These are phyloP conservation scores for Tuber indicum DNA, from an alignment of 495 filamentous ascomycete genomes.

Conservation along the genomic window DNA sequence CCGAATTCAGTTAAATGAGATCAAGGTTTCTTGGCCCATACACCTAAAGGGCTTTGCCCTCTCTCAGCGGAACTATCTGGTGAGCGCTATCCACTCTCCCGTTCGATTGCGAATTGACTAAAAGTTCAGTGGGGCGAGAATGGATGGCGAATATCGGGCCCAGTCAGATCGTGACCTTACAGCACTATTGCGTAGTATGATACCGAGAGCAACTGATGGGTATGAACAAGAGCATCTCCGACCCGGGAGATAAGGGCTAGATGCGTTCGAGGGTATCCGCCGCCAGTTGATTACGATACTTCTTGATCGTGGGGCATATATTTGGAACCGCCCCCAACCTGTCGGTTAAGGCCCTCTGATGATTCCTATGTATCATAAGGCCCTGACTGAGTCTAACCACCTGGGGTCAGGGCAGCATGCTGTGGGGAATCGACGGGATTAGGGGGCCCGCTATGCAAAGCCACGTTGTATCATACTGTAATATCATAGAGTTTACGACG, in stretches of 20 bases:
- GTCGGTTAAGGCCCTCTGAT: background rate
- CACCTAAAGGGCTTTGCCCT: background rate
- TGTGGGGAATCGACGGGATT: too few species aligned
- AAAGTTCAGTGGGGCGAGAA: background rate
- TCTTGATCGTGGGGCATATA: too few species aligned
- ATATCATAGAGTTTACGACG: background rate
- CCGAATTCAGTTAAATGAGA: background rate
- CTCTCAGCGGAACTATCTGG: background rate
- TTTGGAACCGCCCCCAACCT: background rate
- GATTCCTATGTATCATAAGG: background rate
- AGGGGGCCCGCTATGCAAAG: too few species aligned
- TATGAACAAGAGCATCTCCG: background rate
- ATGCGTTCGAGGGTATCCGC: background rate
- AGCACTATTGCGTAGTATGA: background rate
- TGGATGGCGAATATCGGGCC: background rate
- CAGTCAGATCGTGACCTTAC: background rate
- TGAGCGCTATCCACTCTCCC: background rate
- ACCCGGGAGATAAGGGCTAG: too few species aligned
- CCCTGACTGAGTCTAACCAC: too few species aligned
- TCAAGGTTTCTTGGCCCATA: too few species aligned
- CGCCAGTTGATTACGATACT: background rate
- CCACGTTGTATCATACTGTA: too few species aligned
- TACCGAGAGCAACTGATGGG: too few species aligned
- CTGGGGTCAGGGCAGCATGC: too few species aligned
- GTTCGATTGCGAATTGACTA: background rate